These are phyloP conservation scores for carrot (Daucus carota) DNA, from an alignment of 129 eudicot species.

Conservation along the genomic window DH1_v3.0 NC_030382.2:39187501-39188000, in stretches of 20 bases:
- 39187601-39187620: slow-evolving; percentile 74
- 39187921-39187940: neutral
- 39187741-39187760: slow-evolving; percentile 13
- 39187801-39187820: neutral
- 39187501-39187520: slow-evolving; percentile 91
- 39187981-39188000: neutral
- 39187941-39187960: neutral
- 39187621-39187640: slow-evolving; percentile 87
- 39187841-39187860: slow-evolving; percentile 85
- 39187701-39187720: slow-evolving; percentile 70
- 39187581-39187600: slow-evolving; percentile 5
- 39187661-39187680: slow-evolving; percentile 99
- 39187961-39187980: neutral
- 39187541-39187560: neutral
- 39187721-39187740: slow-evolving; percentile 1
- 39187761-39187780: neutral
- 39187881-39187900: slow-evolving; percentile 84
- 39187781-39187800: neutral
- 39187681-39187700: slow-evolving; percentile 82
- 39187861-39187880: slow-evolving; percentile 93
- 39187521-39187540: neutral
- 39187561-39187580: neutral
- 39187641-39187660: slow-evolving; percentile 82
- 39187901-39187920: slow-evolving; percentile 47
- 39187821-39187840: slow-evolving; percentile 29